phyloP scores from a whole-genome alignment of 2,329 filamentous ascomycete species.

The Lachnellula hyalina region DNA sequence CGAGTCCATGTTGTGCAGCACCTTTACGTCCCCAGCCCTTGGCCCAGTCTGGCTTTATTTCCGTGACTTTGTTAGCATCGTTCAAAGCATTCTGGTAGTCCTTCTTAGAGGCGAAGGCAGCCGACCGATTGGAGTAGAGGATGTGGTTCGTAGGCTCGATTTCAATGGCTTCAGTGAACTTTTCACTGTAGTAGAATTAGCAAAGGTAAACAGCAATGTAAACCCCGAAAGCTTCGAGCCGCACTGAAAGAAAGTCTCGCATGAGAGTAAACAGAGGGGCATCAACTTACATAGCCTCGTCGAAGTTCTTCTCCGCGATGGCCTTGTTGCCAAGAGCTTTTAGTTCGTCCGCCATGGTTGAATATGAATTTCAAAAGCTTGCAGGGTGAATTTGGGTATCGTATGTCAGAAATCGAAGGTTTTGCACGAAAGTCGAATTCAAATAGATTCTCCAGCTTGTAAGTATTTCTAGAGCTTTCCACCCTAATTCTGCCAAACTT shows the following conservation, averaged over 20 bases:
- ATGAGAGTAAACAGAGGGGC: constrained; percentile 18
- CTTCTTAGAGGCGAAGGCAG: constrained; percentile 78
- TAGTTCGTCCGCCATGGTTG: constrained; percentile 62
- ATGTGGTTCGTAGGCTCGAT: constrained; percentile 89
- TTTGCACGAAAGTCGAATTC: not conserved
- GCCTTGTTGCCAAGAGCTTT: constrained; percentile 99
- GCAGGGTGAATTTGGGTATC: not conserved
- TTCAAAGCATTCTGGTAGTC: constrained; percentile 79
- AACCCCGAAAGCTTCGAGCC: not conserved
- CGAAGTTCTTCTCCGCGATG: constrained; percentile 95
- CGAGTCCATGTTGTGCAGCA: constrained; percentile 79
- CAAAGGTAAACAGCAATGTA: not conserved
- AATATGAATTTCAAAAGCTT: not conserved
- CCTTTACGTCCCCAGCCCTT: constrained; percentile 96
- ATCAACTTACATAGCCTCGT: constrained; percentile 79
- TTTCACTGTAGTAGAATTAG: constrained; percentile 56
- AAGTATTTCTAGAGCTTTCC: constrained; percentile 21
- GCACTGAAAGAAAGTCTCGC: not conserved
- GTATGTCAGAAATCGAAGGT: not conserved
- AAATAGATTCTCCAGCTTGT: not conserved
- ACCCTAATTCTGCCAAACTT: not conserved
- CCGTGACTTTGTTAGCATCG: constrained; percentile 88
- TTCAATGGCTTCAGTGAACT: constrained; percentile 90
- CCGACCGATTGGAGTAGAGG: constrained; percentile 95
- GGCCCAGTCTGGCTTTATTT: constrained; percentile 96